Evolutionary conservation across 2,329 filamentous ascomycete genomes (phyloP).

Genomic region (Zasmidium cellare): DNA sequence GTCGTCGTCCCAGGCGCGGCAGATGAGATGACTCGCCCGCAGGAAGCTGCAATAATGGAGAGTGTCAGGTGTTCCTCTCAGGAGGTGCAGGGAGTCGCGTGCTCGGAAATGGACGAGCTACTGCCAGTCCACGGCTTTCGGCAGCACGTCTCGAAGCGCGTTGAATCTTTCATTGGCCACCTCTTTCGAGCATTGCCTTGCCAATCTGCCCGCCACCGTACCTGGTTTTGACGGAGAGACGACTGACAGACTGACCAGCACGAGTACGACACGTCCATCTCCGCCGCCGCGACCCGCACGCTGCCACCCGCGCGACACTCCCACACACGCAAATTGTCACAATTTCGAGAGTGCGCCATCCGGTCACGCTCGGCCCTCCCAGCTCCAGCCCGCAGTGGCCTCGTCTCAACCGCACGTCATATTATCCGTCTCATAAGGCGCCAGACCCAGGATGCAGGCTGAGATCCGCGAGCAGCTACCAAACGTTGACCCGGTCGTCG

Average conservation of each 20-base stretch:
- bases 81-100: too few species aligned
- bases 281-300: not conserved
- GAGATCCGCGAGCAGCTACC: slow-evolving; percentile 39
- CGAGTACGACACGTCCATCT: not conserved
- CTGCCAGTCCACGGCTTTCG: not conserved
- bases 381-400: not conserved
- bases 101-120: too few species aligned
- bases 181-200: not conserved
- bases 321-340: not conserved
- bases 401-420: slow-evolving; percentile 11
- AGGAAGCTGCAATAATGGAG: not conserved
- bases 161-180: not conserved
- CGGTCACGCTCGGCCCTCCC: slow-evolving; percentile 10
- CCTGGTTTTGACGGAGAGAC: not conserved
- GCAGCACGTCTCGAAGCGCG: not conserved
- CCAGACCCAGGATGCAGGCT: slow-evolving; percentile 33
- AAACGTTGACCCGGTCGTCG: slow-evolving; percentile 39
- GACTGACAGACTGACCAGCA: not conserved
- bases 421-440: slow-evolving; percentile 7
- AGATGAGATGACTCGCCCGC: not conserved
- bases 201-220: not conserved
- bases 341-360: not conserved
- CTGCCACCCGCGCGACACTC: not conserved
- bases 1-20: not conserved
- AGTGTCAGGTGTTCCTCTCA: too few species aligned